These are phyloP conservation scores for Emmonsiellopsis sp. DNA, from an alignment of 2,329 filamentous ascomycete species.

Conservation along the genomic window DNA sequence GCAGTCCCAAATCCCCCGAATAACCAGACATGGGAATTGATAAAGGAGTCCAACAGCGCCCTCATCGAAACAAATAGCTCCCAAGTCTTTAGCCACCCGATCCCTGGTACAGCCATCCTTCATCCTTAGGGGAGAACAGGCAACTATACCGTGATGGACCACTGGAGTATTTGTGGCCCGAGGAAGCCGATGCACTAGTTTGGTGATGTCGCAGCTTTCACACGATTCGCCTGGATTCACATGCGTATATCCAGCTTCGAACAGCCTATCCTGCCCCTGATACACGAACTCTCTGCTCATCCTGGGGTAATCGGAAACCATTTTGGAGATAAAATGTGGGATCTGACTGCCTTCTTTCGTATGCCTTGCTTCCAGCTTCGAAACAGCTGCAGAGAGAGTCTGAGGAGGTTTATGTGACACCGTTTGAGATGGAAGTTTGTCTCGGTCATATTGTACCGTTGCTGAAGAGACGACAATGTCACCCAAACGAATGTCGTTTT, in stretches of 20 bases:
- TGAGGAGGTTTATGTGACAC: constrained; percentile 4
- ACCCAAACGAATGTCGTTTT: constrained; percentile 13
- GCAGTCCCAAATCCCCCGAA: constrained; percentile 37
- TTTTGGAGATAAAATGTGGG: constrained; percentile 4
- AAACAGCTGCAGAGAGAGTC: constrained; percentile 6
- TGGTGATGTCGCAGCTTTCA: background rate
- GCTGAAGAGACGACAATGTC: constrained; percentile 13
- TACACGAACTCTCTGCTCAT: background rate
- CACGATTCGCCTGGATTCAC: background rate
- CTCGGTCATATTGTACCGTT: background rate
- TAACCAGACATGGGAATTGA: constrained; percentile 26
- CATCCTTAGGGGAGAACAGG: constrained; percentile 18
- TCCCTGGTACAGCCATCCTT: constrained; percentile 12
- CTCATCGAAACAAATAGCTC: constrained; percentile 23
- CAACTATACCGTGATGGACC: constrained; percentile 18
- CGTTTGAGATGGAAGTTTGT: background rate
- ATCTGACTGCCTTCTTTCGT: constrained; percentile 9
- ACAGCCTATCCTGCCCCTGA: constrained; percentile 14
- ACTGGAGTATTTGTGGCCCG: background rate
- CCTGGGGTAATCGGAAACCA: constrained; percentile 3
- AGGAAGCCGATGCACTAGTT: background rate
- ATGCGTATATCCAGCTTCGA: constrained; percentile 14
- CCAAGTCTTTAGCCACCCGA: constrained; percentile 5
- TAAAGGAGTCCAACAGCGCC: constrained; percentile 20
- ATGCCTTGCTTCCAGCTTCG: constrained; percentile 5